These are phyloP conservation scores for Corrigiola litoralis DNA, from an alignment of 179 eudicot genomes.

Conservation along the genomic window DNA sequence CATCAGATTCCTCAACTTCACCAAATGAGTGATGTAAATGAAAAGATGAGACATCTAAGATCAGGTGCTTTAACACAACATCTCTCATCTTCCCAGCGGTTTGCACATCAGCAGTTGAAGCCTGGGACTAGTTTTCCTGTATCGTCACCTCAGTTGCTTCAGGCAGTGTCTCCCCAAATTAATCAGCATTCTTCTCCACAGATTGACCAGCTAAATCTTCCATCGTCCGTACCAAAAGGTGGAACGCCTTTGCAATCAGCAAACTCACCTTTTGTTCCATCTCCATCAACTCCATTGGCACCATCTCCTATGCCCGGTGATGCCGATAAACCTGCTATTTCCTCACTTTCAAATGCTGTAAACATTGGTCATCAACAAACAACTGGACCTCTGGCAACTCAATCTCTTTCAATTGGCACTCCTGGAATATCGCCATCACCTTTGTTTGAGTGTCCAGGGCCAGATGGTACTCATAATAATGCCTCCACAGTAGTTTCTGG, in stretches of 20 bases:
- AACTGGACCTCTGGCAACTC: constrained; percentile 42
- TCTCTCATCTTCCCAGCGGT: constrained; percentile 55
- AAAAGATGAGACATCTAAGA: constrained; percentile 70
- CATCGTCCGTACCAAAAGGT: constrained; percentile 42
- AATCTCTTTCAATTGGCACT: constrained; percentile 92
- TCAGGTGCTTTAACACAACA: constrained; percentile 70
- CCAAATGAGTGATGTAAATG: constrained; percentile 66
- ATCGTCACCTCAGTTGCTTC: constrained; percentile 75
- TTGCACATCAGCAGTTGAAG: constrained; percentile 70
- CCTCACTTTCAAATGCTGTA: constrained; percentile 58
- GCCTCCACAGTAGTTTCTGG: constrained; percentile 51
- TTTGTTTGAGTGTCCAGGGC: constrained; percentile 70
- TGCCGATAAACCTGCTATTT: constrained; percentile 67
- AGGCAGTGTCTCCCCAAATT: constrained; percentile 69
- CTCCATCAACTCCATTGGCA: constrained; percentile 75
- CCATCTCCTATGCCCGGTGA: constrained; percentile 92
- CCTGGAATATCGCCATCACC: constrained; percentile 99
- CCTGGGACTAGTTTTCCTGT: constrained; percentile 56
- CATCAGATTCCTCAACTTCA: constrained; percentile 68
- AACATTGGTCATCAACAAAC: constrained; percentile 54
- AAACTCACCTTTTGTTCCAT: constrained; percentile 77
- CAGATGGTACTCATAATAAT: constrained; percentile 65
- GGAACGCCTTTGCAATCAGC: constrained; percentile 89
- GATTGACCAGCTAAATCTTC: constrained; percentile 73
- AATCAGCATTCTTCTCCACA: constrained; percentile 85